Conservation (phyloP, 495 filamentous ascomycete genomes). For the Lineolata rhizophorae region DNA sequence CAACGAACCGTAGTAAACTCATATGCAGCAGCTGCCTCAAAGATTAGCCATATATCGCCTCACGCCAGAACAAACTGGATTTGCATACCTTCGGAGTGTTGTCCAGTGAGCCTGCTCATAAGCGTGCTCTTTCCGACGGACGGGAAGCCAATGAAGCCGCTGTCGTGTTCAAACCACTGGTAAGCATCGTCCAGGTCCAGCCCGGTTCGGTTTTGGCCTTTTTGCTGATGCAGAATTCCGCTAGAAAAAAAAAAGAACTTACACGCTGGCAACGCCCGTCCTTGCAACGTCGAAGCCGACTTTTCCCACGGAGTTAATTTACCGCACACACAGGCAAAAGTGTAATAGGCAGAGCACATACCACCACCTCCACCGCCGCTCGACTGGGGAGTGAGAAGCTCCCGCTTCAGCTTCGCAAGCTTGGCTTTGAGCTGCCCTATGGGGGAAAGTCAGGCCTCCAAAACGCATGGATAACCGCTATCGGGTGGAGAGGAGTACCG, state of each 20-base stretch:
- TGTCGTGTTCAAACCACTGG: too few species aligned
- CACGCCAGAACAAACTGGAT: not conserved
- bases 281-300: constrained; percentile 94
- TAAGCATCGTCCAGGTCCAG: too few species aligned
- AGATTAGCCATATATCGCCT: constrained; percentile 1
- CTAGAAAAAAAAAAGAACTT: too few species aligned
- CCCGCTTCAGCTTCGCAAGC: constrained; percentile 89
- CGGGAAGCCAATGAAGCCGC: constrained; percentile 53
- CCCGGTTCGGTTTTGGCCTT: too few species aligned
- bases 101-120: constrained; percentile 83
- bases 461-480: too few species aligned
- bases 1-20: constrained; percentile 67
- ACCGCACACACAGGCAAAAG: not conserved
- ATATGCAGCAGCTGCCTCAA: constrained; percentile 55
- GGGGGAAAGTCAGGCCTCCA: too few species aligned
- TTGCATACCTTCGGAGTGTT: constrained; percentile 63
- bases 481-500: too few species aligned
- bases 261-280: constrained; percentile 91
- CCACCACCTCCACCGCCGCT: constrained; percentile 67
- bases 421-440: constrained; percentile 90
- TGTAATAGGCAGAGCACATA: constrained; percentile 15
- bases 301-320: too few species aligned
- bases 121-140: constrained; percentile 96
- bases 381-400: constrained; percentile 68
- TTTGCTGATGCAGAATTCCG: too few species aligned